Conservation (phyloP, 371 early-diverging fungal genomes). For the Cokeromyces recurvatus region DNA sequence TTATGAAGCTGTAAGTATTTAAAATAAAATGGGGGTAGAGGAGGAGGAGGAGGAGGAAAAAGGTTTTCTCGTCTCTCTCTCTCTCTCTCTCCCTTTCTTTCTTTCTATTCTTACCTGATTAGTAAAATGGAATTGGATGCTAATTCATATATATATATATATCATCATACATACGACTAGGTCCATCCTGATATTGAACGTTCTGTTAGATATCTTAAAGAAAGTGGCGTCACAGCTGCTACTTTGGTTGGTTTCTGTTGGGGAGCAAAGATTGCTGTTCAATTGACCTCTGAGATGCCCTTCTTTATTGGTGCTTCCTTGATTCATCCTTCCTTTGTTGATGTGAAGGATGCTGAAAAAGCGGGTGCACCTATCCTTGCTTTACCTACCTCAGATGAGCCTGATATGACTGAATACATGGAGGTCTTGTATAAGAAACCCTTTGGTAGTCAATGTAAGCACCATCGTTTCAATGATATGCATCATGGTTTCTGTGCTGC, state of each 20-base stretch:
- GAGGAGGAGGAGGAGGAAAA: no score
- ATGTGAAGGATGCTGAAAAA: conserved; percentile 44
- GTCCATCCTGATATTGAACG: conserved; percentile 29
- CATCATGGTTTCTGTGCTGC: conserved; percentile 70
- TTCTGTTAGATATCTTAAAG: conserved; percentile 35
- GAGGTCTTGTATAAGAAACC: conserved; percentile 46
- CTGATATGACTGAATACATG: conserved; percentile 54
- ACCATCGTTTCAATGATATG: conserved; percentile 63
- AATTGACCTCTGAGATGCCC: conserved; percentile 19
- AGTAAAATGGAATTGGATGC: no score
- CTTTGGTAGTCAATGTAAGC: conserved; percentile 48
- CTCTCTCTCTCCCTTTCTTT: no score
- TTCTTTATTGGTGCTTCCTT: conserved; percentile 49
- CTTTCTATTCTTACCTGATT: neutral
- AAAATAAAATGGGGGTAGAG: no score
- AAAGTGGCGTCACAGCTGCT: conserved; percentile 35
- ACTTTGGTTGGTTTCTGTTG: conserved; percentile 67
- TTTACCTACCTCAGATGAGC: conserved; percentile 62
- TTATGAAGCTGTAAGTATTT: conserved; percentile 20
- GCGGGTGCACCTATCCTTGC: conserved; percentile 54
- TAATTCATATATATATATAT: no score
- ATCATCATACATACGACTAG: no score
- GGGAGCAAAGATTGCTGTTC: conserved; percentile 54
- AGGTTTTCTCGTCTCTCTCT: no score
- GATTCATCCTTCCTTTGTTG: conserved; percentile 61